Percentiles rank a stretch among this genome's conserved stretches.
Evolutionary conservation across 306 rosid genomes (phyloP).

Genomic region (Glycine latifolia): DNA sequence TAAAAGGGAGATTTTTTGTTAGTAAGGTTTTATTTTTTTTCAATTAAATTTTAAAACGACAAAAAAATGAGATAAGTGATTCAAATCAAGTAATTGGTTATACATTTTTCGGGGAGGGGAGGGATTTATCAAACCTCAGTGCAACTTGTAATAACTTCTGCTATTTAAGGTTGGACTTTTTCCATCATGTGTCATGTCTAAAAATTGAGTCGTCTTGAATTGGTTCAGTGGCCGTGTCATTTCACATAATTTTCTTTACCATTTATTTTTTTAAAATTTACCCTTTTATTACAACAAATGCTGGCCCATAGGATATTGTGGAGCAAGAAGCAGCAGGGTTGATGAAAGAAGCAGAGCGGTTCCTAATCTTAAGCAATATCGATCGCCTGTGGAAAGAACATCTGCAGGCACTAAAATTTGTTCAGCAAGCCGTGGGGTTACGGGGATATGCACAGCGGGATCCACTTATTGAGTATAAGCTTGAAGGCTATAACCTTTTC

Average conservation of each 20-base stretch:
- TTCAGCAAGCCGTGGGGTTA: conserved; percentile 95
- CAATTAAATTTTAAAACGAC: background rate
- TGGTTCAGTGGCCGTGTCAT: background rate
- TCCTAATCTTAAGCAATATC: conserved; percentile 85
- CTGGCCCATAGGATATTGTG: conserved; percentile 62
- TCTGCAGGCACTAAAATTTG: conserved; percentile 89
- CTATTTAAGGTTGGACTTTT: too few species aligned
- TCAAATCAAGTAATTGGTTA: background rate
- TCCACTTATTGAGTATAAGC: conserved; percentile 96
- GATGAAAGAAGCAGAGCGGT: conserved; percentile 97
- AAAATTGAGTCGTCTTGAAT: background rate
- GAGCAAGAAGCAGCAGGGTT: conserved; percentile 85
- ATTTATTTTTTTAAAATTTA: conserved; percentile 14
- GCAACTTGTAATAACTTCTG: too few species aligned
- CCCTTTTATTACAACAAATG: conserved; percentile 11
- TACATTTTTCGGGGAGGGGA: too few species aligned
- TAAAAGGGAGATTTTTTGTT: background rate
- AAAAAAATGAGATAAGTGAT: background rate
- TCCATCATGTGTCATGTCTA: too few species aligned
- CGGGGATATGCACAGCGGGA: conserved; percentile 96
- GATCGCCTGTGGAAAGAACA: conserved; percentile 98
- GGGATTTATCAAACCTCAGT: too few species aligned
- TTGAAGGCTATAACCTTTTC: conserved; percentile 98
- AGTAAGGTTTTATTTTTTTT: background rate
- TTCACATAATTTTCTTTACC: background rate